These are phyloP conservation scores for Candida chauliodis DNA, from an alignment of 805 yeast genomes.

Conservation along the genomic window DNA sequence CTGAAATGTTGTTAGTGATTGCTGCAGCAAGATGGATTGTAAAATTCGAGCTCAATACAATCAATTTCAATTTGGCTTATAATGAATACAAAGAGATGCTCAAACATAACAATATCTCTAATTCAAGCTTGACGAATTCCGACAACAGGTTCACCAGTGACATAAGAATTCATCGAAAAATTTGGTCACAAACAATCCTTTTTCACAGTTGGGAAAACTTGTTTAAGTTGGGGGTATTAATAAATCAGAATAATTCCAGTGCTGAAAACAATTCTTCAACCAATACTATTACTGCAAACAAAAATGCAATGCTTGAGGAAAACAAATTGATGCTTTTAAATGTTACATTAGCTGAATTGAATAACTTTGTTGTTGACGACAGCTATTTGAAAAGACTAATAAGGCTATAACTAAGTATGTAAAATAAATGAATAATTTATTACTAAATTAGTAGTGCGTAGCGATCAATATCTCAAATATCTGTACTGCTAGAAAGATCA, in stretches of 20 bases:
- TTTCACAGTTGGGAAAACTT: slow-evolving; percentile 74
- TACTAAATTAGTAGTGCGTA: neutral
- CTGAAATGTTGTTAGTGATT: slow-evolving; percentile 68
- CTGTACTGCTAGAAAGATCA: too few species aligned
- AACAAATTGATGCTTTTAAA: slow-evolving; percentile 51
- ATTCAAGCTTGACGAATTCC: slow-evolving; percentile 25
- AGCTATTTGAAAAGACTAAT: slow-evolving; percentile 20
- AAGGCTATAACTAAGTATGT: slow-evolving; percentile 9
- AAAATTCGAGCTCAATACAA: slow-evolving; percentile 52
- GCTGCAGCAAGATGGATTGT: slow-evolving; percentile 71
- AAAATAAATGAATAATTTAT: too few species aligned
- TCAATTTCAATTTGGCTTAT: slow-evolving; percentile 74
- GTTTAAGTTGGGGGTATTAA: slow-evolving; percentile 50
- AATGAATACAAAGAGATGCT: slow-evolving; percentile 68
- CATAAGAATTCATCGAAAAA: slow-evolving; percentile 38
- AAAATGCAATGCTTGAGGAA: slow-evolving; percentile 35
- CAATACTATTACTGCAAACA: slow-evolving; percentile 35
- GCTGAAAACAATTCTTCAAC: neutral
- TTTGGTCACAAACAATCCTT: slow-evolving; percentile 61
- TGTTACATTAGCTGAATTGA: slow-evolving; percentile 49
- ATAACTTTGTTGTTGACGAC: slow-evolving; percentile 24
- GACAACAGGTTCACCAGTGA: slow-evolving; percentile 33
- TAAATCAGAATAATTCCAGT: slow-evolving; percentile 33
- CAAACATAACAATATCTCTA: slow-evolving; percentile 35
- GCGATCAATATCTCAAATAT: too few species aligned